Conservation (phyloP, 2,329 filamentous ascomycete species). For the Exophiala lecanii-corni region DNA sequence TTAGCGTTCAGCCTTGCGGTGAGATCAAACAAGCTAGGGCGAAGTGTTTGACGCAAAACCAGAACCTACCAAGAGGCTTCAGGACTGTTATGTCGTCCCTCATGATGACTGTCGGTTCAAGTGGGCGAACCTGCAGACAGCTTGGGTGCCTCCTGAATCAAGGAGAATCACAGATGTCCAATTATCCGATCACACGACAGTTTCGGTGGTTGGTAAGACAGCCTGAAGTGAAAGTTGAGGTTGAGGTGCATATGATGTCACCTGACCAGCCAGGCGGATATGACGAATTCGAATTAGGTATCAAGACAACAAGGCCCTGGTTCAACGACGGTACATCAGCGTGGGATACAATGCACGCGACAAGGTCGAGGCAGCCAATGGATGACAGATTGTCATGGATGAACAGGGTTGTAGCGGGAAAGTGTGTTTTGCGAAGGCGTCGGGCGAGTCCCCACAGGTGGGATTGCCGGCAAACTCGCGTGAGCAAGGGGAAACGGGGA, state of each 20-base stretch:
- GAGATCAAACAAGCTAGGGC: not conserved
- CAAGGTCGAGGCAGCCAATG: conserved; percentile 12
- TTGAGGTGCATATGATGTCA: conserved; percentile 13
- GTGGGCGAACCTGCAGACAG: too few relatives aligned
- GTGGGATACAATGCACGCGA: conserved; percentile 20
- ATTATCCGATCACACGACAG: conserved; percentile 9
- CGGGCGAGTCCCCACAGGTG: too few relatives aligned
- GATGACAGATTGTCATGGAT: conserved; percentile 3
- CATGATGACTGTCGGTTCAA: conserved; percentile 33
- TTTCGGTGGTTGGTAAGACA: not conserved
- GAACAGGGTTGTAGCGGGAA: not conserved
- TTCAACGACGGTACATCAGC: not conserved
- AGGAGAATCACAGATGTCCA: conserved; percentile 5
- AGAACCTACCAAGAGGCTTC: conserved; percentile 40
- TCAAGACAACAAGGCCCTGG: conserved; percentile 9
- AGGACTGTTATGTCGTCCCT: conserved; percentile 41
- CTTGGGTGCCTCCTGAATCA: too few relatives aligned
- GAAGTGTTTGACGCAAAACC: too few relatives aligned
- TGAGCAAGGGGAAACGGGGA: conserved; percentile 12
- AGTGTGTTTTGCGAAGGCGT: not conserved
- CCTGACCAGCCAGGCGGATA: conserved; percentile 11
- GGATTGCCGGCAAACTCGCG: too few relatives aligned
- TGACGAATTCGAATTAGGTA: conserved; percentile 10
- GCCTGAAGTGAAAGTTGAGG: conserved; percentile 3
- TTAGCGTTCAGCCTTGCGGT: not conserved